Evolutionary conservation across 179 eudicot species (phyloP).

Genomic region (Dionaea muscipula): DNA sequence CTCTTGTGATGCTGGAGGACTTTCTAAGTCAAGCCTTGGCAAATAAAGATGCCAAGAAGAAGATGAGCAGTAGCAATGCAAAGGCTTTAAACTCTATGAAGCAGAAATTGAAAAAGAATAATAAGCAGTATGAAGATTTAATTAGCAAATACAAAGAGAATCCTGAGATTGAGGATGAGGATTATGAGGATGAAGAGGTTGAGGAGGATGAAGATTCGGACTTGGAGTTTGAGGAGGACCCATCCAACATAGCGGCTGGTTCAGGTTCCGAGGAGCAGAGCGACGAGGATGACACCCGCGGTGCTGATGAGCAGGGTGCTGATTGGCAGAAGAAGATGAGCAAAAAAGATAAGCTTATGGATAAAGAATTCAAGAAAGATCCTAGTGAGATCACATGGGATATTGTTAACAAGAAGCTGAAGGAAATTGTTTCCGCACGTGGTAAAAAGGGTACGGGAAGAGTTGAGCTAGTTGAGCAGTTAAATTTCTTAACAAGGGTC

Average conservation of each 20-base stretch:
- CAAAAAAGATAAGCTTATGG: slow-evolving; percentile 62
- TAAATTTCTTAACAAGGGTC: slow-evolving; percentile 78
- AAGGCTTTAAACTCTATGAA: slow-evolving; percentile 84
- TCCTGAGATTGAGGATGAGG: slow-evolving; percentile 51
- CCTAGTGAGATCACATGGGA: slow-evolving; percentile 87
- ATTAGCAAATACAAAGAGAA: slow-evolving; percentile 58
- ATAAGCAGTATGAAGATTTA: slow-evolving; percentile 63
- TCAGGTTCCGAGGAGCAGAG: slow-evolving; percentile 22
- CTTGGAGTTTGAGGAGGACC: slow-evolving; percentile 26
- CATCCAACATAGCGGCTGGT: slow-evolving; percentile 13
- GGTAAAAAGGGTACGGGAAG: slow-evolving; percentile 88
- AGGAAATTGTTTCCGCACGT: slow-evolving; percentile 70
- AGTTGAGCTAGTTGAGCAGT: slow-evolving; percentile 86
- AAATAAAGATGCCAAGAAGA: slow-evolving; percentile 79
- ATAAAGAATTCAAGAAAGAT: slow-evolving; percentile 71
- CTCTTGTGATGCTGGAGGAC: slow-evolving; percentile 77
- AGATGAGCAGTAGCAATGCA: slow-evolving; percentile 80
- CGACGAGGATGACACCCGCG: too few species aligned
- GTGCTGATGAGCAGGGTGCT: slow-evolving; percentile 10
- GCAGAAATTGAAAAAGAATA: slow-evolving; percentile 78
- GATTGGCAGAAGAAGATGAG: slow-evolving; percentile 48
- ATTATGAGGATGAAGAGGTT: slow-evolving; percentile 20
- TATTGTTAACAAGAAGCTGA: slow-evolving; percentile 70
- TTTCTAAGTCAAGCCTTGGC: slow-evolving; percentile 54
- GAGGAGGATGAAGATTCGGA: slow-evolving; percentile 17